Percentiles rank a stretch among this genome's conserved stretches.
phyloP scores from a whole-genome alignment of 305 asterid genomes.

The Andrographis paniculata region DNA sequence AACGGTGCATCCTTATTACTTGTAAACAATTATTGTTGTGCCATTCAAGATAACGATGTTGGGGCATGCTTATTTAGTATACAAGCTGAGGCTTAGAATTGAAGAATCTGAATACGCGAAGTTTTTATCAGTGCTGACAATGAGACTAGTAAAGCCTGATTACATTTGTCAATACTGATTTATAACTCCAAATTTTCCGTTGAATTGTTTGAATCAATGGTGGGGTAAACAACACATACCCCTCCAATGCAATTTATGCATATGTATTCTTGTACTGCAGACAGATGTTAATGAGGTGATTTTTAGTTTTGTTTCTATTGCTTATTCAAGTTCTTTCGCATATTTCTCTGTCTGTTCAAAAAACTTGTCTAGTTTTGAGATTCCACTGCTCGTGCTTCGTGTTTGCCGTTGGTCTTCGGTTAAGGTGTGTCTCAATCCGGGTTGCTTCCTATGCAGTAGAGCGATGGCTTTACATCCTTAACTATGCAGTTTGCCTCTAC shows the following conservation, averaged over 20 bases:
- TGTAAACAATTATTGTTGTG: background rate
- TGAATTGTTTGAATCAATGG: slow-evolving; percentile 17
- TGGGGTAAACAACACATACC: slow-evolving; percentile 9
- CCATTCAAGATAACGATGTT: slow-evolving; percentile 5
- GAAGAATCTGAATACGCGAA: too few relatives aligned
- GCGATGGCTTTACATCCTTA: too few relatives aligned
- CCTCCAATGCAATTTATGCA: slow-evolving; percentile 9
- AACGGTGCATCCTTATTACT: slow-evolving; percentile 6
- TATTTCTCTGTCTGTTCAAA: too few relatives aligned
- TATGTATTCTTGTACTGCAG: slow-evolving; percentile 6
- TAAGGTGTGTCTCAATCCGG: background rate
- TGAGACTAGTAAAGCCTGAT: background rate
- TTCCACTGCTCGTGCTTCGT: background rate
- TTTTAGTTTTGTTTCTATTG: background rate
- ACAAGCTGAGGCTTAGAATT: slow-evolving; percentile 22
- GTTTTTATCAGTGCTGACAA: too few relatives aligned
- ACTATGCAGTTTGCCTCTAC: too few relatives aligned
- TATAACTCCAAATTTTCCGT: slow-evolving; percentile 14
- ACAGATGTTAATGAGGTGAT: slow-evolving; percentile 5
- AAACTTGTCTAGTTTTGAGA: background rate
- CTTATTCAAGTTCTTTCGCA: slow-evolving; percentile 9
- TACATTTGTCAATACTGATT: slow-evolving; percentile 5
- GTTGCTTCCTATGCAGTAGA: too few relatives aligned
- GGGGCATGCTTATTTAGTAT: slow-evolving; percentile 9
- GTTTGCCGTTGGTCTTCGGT: background rate